A percentile compares a stretch with the other conserved stretches of the same genome.
phyloP scores from a whole-genome alignment of 306 rosid species.

The Psophocarpus tetragonolobus region DNA sequence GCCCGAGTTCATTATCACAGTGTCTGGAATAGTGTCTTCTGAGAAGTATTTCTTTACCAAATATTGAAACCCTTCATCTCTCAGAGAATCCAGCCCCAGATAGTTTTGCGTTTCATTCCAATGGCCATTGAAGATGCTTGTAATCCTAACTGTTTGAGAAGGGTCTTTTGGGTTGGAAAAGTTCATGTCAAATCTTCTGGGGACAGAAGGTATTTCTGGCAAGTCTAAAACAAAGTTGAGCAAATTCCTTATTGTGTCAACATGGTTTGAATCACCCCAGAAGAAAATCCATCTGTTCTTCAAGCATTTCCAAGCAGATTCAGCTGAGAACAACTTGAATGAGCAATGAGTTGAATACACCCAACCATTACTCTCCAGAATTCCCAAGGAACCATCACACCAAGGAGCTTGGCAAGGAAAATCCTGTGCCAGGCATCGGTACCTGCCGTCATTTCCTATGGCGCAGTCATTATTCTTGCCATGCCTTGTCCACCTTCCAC shows the following conservation, averaged over 20 bases:
- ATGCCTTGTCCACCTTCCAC: slow-evolving; percentile 94
- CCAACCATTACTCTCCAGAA: slow-evolving; percentile 97
- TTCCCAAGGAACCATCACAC: slow-evolving; percentile 88
- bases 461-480: slow-evolving; percentile 69
- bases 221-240: slow-evolving; percentile 79
- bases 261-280: slow-evolving; percentile 99
- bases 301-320: slow-evolving; percentile 92
- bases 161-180: slow-evolving; percentile 78
- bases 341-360: slow-evolving; percentile 92
- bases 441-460: slow-evolving; percentile 77
- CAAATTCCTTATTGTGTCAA: slow-evolving; percentile 81
- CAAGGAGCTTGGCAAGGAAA: slow-evolving; percentile 82
- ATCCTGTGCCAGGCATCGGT: slow-evolving; percentile 59
- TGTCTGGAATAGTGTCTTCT: slow-evolving; percentile 68
- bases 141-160: slow-evolving; percentile 76
- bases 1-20: slow-evolving; percentile 90
- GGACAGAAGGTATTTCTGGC: slow-evolving; percentile 72
- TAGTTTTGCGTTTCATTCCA: slow-evolving; percentile 93
- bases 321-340: slow-evolving; percentile 65
- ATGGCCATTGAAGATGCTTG: slow-evolving; percentile 96
- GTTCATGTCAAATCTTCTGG: slow-evolving; percentile 77
- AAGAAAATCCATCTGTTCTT: slow-evolving; percentile 86
- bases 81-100: slow-evolving; percentile 80
- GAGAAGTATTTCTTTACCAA: slow-evolving; percentile 69
- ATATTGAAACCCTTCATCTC: slow-evolving; percentile 68